A percentile compares a stretch with the other conserved stretches of the same genome.
Conservation (phyloP, 768 basidiomycete species). For the Chalciporus piperatus region DNA sequence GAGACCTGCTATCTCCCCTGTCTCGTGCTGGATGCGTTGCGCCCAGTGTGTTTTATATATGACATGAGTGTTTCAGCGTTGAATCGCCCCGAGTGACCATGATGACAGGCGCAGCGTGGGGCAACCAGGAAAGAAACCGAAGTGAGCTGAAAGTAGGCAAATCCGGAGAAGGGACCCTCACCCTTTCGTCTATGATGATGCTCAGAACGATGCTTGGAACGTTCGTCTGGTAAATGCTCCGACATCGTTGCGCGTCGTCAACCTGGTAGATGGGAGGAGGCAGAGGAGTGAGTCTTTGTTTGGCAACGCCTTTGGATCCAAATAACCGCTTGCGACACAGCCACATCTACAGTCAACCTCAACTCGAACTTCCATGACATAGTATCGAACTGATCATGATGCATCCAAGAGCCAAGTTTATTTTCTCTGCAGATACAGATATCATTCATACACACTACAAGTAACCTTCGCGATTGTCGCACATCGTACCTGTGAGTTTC, state of each 20-base stretch:
- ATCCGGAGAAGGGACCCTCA: constrained; percentile 14
- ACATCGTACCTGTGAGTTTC: too few species aligned
- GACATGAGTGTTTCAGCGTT: background rate
- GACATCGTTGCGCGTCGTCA: constrained; percentile 8
- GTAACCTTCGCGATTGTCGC: too few species aligned
- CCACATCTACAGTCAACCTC: background rate
- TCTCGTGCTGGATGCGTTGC: constrained; percentile 14
- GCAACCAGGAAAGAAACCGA: constrained; percentile 24
- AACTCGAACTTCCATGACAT: too few species aligned
- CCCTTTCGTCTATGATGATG: constrained; percentile 18
- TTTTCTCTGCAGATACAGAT: too few species aligned
- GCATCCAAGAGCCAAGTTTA: too few species aligned
- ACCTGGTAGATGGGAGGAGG: background rate
- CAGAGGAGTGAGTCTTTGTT: background rate
- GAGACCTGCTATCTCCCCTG: constrained; percentile 23
- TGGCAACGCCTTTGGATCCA: background rate
- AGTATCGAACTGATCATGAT: too few species aligned
- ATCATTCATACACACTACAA: too few species aligned
- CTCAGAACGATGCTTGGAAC: constrained; percentile 6
- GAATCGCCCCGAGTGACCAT: constrained; percentile 19
- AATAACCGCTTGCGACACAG: background rate
- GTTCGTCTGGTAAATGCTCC: constrained; percentile 7
- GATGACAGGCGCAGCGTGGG: constrained; percentile 9
- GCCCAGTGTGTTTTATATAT: background rate
- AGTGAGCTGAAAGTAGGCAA: constrained; percentile 20